phyloP scores from a whole-genome alignment of 2,329 filamentous ascomycete genomes.

The Teratosphaeriaceae sp. region DNA sequence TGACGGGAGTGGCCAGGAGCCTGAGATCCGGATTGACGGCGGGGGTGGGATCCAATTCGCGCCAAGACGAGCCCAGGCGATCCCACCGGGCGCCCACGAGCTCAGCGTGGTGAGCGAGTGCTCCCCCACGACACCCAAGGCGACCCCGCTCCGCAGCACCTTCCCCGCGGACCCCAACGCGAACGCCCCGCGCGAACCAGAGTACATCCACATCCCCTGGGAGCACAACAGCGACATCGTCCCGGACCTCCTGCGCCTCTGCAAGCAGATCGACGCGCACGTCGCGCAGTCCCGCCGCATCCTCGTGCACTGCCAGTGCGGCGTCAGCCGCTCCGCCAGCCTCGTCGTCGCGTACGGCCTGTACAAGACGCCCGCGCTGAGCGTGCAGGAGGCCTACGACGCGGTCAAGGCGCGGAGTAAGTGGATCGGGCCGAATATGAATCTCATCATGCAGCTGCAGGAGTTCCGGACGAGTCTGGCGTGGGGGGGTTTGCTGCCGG shows the following conservation, averaged over 20 bases:
- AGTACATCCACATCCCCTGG: conserved; percentile 84
- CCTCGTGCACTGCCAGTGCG: conserved; percentile 78
- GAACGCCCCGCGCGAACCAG: conserved; percentile 49
- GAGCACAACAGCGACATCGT: conserved; percentile 85
- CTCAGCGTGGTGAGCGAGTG: conserved; percentile 15
- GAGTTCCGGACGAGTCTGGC: conserved; percentile 57
- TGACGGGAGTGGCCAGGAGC: conserved; percentile 12
- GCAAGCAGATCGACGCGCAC: conserved; percentile 67
- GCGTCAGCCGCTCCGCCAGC: conserved; percentile 77
- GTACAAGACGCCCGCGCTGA: conserved; percentile 68
- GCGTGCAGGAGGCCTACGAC: conserved; percentile 77
- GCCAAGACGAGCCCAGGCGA: conserved; percentile 16
- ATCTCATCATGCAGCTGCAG: conserved; percentile 80
- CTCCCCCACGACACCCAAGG: conserved; percentile 47
- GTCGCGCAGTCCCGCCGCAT: conserved; percentile 70
- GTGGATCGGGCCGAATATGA: conserved; percentile 92
- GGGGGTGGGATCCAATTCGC: conserved; percentile 29
- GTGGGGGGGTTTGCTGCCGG: conserved; percentile 28
- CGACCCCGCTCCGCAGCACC: conserved; percentile 38
- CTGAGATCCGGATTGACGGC: conserved; percentile 29
- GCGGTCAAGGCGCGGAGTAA: conserved; percentile 71
- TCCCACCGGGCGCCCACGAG: background rate
- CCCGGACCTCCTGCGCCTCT: conserved; percentile 66
- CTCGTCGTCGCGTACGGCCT: conserved; percentile 81
- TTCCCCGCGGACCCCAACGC: conserved; percentile 20